Evolutionary conservation across 345 rosid species (phyloP), one percentile per base, ranked within the genome.

Genomic region (Salix arbutifolia): DNA sequence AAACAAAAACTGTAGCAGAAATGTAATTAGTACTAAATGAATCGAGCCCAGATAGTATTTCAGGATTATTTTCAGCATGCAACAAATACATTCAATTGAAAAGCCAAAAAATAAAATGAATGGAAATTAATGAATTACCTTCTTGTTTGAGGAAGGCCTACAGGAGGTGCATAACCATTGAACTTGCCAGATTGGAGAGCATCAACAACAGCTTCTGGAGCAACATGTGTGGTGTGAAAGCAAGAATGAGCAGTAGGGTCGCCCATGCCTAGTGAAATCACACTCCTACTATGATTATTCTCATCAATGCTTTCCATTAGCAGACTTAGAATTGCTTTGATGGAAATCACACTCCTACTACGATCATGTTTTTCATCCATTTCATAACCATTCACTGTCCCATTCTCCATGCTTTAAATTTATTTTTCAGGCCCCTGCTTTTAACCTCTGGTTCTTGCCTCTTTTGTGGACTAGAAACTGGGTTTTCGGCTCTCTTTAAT

Each of bases 81-180:
- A 25, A 25, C 31, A 42, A 1, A 69, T 16, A 37, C 26, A 52
- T 12, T n/a, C 13, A 64, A n/a, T 37, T 38, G 23, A 30, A 58
- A 8, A 38, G 16, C 31, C 26, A 70, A 48, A 16, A 65, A 12
- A 48, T 6, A 17, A 70, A 58, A 69, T 2, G 5, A 13, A 42
- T 4, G 9, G 17, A 37, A 40, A 44, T 38, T 12, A 17, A 26
- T 4, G 50, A 48, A 8, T 67, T 48, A 95, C 99, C 98, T 93
- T 87, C 98, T 91, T 17, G 97, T 71, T 79, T 89, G 96, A 28
- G 97, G 96, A 76, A 93, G 98, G 71, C 99, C 97, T 67, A 86
- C 91, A 10, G 98, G 88, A 28, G 99, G 98, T 28, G 99, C 76
- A 79, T 96, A 96, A 62, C 99, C 98, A 87, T 96, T 88, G 83